Evolutionary conservation across 352 stramenopile genomes (phyloP), one percentile per base, ranked within the genome.

Genomic region (Phytophthora pisi): DNA sequence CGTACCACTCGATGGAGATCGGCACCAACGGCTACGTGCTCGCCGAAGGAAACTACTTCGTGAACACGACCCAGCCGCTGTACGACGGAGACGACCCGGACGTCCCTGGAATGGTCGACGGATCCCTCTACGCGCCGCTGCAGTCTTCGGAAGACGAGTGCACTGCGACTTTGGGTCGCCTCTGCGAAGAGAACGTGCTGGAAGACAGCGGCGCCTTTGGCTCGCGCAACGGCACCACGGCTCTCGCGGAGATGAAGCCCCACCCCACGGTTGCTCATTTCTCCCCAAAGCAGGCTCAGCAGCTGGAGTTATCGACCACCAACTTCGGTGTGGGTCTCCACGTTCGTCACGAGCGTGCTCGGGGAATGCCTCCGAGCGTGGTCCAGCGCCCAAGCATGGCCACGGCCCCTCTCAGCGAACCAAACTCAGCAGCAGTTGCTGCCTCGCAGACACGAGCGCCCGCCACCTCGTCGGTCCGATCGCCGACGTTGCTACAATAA

Each of bases 31-130:
- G 60, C 2, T 61, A 61, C 18, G 76, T 81, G 49, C 54, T 84
- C 5, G 57, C 61, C 8, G 76, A 84, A 31, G 72, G 66, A 13
- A 84, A 84, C 61, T 81, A 72, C 69, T 78, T 82, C 42, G 70
- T 81, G 55, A 60, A 70, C 50, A 70, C 63, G 40, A 7, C n/a
- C 34, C 1, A 66, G 24, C 56, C 63, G 20, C 64, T 70, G 20
- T 28, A 51, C 38, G 38, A 45, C 15, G 38, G 38, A 31, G 49
- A 51, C 9, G 63, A 70, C 7, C 6, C n/a, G 5, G 52, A 43
- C 23, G 31, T 43, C 5, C 18, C 63, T 18, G 64, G 38, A 20
- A 61, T 66, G 23, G 38, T 45, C 11, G 38, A 45, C 5, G 38
- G 38, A n/a, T n/a, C 38, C 18, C 38, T 45, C 38, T 45, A 45